These are phyloP conservation scores for Xylariaceae sp. DNA, from an alignment of 2,329 filamentous ascomycete species.

Conservation along the genomic window DNA sequence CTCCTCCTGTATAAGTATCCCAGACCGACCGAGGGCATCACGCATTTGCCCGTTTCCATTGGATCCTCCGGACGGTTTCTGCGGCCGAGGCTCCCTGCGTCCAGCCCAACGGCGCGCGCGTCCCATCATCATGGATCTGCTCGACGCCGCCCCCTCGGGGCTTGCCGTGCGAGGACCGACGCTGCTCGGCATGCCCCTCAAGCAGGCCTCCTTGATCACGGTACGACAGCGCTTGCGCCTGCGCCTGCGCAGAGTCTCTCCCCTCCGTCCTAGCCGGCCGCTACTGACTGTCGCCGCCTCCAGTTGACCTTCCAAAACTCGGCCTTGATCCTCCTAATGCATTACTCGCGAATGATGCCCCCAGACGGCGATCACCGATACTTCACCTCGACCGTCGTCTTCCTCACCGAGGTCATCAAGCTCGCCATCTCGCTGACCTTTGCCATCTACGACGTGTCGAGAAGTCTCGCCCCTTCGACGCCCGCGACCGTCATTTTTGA, in stretches of 20 bases:
- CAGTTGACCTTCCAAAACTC: slow-evolving; percentile 78
- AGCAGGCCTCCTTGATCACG: slow-evolving; percentile 59
- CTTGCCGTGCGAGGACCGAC: slow-evolving; percentile 33
- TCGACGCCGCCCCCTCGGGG: slow-evolving; percentile 29
- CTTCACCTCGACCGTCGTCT: slow-evolving; percentile 87
- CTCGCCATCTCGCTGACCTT: slow-evolving; percentile 79
- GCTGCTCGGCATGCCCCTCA: slow-evolving; percentile 56
- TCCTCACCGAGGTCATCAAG: slow-evolving; percentile 89
- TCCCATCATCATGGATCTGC: slow-evolving; percentile 30
- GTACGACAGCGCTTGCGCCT: slow-evolving; percentile 33
- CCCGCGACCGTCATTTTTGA: slow-evolving; percentile 73
- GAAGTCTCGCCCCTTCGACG: slow-evolving; percentile 67
- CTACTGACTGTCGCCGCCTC: slow-evolving; percentile 8
- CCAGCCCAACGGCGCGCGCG: background rate
- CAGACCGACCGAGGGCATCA: too few relatives aligned
- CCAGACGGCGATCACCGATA: slow-evolving; percentile 75
- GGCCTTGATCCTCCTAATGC: slow-evolving; percentile 74
- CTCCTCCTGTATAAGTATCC: too few relatives aligned
- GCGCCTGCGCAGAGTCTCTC: background rate
- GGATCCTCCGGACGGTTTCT: too few relatives aligned
- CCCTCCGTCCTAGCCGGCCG: background rate
- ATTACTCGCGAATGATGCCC: slow-evolving; percentile 95
- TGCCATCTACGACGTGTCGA: slow-evolving; percentile 79
- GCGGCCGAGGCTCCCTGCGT: background rate
- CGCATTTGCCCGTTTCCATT: too few relatives aligned